Evolutionary conservation across 495 filamentous ascomycete genomes (phyloP), one percentile per base, ranked within the genome.

Genomic region (Tuber borchii): DNA sequence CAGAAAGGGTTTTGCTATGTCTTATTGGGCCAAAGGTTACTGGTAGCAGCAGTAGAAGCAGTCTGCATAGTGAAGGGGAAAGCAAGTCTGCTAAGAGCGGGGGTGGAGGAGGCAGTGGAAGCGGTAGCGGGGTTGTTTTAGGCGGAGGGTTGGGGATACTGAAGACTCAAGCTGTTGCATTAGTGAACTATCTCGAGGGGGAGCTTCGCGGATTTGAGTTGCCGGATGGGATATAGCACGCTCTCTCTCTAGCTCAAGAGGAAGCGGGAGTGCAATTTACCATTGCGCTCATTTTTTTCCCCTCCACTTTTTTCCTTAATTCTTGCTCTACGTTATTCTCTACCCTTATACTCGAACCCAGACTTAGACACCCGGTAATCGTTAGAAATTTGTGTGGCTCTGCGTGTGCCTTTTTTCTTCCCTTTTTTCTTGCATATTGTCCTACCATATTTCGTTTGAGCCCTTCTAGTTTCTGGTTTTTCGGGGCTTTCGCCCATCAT

Each of bases 151-250:
- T 84, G 76, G 83, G 83, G 2, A 80, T 84, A 26, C 43, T 84
- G 74, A 84, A 83, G 74, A 80, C 81, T 4, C 79, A 84, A 80
- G 83, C 83, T 12, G 73, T 83, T 61, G 83, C 79, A 26, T 72
- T 84, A 71, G 81, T 80, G 8, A 73, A 72, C 43, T 84, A 84
- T 70, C 56, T 84, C 73, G 81, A 83, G 76, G 79, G 74, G 73
- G 83, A 84, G 73, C 44, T 84, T 74, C 48, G 73, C 61, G 83
- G 81, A 20, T 84, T 84, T 73, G 81, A 83, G 69, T 69, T 83
- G 65, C 82, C 83, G 10, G 83, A 84, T 22, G 80, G 79, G 39
- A 81, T 84, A 71, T 83, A 75, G 56, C 16, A 17, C 1, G 56
- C 56, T 17, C 34, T 34, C 6, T 34, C 56, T 65, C 0, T n/a